Evolutionary conservation across 768 basidiomycete genomes (phyloP).

Genomic region (Tulasnella sp.): DNA sequence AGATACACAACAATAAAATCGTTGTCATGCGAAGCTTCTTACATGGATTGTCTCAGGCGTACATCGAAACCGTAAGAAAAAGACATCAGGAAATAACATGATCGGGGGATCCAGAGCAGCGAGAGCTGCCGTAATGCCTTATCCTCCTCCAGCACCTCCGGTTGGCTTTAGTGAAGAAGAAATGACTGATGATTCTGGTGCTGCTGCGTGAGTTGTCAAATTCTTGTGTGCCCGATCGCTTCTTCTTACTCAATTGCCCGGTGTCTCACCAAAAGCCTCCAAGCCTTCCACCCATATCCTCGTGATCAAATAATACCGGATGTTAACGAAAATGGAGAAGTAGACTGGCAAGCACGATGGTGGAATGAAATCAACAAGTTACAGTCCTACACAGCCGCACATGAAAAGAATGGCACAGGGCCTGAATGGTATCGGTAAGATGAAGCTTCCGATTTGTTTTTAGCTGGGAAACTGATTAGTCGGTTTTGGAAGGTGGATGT

Average conservation of each 20-base stretch:
- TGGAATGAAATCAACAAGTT: conserved; percentile 65
- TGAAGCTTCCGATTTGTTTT: not conserved
- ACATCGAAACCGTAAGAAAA: conserved; percentile 75
- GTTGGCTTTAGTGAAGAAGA: not conserved
- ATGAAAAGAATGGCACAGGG: conserved; percentile 68
- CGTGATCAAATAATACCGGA: conserved; percentile 10
- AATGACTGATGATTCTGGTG: not conserved
- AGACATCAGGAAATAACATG: not conserved
- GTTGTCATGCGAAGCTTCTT: not conserved
- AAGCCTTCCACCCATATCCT: conserved; percentile 13
- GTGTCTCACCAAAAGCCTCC: not conserved
- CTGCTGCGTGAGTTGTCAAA: conserved; percentile 5
- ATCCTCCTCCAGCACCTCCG: not conserved
- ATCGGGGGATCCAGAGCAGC: not conserved
- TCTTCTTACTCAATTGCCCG: not conserved
- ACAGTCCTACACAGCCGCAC: conserved; percentile 59
- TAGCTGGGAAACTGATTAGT: not conserved
- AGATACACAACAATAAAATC: not conserved
- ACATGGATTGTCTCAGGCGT: conserved; percentile 32
- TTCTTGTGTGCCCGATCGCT: not conserved
- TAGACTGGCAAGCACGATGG: conserved; percentile 63
- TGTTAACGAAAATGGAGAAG: not conserved
- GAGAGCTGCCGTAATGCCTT: not conserved
- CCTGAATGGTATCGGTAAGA: conserved; percentile 54
- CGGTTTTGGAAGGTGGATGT: conserved; percentile 9